Evolutionary conservation across 2,329 filamentous ascomycete genomes (phyloP).

Genomic region (Calonectria naviculata): DNA sequence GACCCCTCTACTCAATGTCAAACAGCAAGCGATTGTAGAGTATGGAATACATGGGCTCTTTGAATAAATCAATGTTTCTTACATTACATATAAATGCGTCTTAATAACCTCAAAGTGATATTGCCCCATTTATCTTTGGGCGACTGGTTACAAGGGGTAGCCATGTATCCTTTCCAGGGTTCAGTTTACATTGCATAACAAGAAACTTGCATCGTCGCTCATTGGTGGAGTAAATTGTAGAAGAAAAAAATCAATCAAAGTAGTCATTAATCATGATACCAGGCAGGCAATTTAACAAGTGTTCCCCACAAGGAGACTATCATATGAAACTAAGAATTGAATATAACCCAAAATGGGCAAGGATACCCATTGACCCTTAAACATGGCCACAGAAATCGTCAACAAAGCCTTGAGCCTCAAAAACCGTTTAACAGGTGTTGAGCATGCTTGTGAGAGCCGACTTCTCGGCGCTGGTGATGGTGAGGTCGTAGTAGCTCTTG

Average conservation of each 20-base stretch:
- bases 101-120: too few species aligned
- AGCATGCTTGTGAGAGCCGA: slow-evolving; percentile 64
- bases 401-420: neutral
- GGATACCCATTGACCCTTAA: neutral
- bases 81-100: too few species aligned
- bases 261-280: neutral
- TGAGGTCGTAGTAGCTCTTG: slow-evolving; percentile 78
- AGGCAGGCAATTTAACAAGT: neutral
- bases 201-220: neutral
- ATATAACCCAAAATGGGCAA: neutral
- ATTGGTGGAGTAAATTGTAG: neutral
- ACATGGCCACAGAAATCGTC: neutral
- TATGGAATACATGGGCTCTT: too few species aligned
- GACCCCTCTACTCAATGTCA: too few species aligned
- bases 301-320: neutral
- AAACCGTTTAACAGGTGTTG: slow-evolving; percentile 40
- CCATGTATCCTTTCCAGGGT: neutral
- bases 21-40: too few species aligned
- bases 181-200: neutral
- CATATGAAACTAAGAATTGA: neutral
- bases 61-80: too few species aligned
- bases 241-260: neutral
- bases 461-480: slow-evolving; percentile 79
- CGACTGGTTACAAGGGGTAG: neutral
- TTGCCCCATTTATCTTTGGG: neutral